Base-by-base conservation (phyloP, 805 yeast genomes). In the Wickerhamomyces pijperi region DNA sequence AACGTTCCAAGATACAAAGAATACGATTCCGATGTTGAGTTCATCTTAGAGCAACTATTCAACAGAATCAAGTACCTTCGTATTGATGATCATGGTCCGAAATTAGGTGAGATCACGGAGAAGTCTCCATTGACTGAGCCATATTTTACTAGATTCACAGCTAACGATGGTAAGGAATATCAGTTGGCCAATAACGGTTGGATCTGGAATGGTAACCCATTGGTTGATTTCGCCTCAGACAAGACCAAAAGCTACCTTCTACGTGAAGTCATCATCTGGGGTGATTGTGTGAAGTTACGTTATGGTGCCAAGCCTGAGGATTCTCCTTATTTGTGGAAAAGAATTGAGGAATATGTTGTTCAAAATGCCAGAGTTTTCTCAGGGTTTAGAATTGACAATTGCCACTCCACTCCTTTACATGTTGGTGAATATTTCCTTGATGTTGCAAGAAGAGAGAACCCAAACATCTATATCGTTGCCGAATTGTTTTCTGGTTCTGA, bases 161-260 rank as follows among this genome's bases (percentile, higher is more conserved):
- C 61, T 0, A 54, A 54, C 3, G 64, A 66, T 36, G 90, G 87
- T 3, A 65, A 70, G 31, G 63, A 68, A 1, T 79, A 78, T 63
- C 79, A 83, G 8, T 64, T 90, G 42, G 97, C 95, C 3, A 92
- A 92, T 55, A 90, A 92, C 53, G 98, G 98, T 36, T 90, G 97
- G 97, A 86, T 92, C 41, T 90, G 98, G 98, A 88, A 85, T 39
- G 97, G 95, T 11, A 79, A 90, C 48, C 97, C 97, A 2, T 61
- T 88, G 41, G 81, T 85, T 3, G 97, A 90, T 61, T 90, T 90
- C 70, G 98, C 97, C 0, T 82, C 95, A 0, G 59, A 69, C 21
- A 50, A 77, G 39, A 76, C 94, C 5, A 81, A 75, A 53, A 88
- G 94, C 4, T 90, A 92, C 54, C 61, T 90, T 37, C 70, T 94